Percentiles rank a stretch among this genome's conserved stretches.
phyloP scores from a whole-genome alignment of 2,329 filamentous ascomycete genomes.

The Ophiocordyceps camponoti-leonardi region DNA sequence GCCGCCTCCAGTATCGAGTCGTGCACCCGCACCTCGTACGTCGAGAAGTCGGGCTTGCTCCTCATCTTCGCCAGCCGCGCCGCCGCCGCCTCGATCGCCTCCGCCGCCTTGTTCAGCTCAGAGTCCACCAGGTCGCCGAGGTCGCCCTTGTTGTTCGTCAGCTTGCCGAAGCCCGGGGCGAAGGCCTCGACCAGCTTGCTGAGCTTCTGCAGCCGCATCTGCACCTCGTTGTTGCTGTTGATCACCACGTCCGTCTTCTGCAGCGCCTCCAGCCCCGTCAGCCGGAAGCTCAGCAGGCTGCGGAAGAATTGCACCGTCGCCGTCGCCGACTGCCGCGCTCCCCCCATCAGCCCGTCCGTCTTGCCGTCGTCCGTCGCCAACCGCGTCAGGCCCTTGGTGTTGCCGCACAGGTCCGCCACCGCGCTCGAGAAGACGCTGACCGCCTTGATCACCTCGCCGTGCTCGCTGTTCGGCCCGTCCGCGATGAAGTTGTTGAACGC shows the following conservation, averaged over 20 bases:
- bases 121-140: slow-evolving; percentile 83
- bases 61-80: slow-evolving; percentile 78
- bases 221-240: slow-evolving; percentile 91
- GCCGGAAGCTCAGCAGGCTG: slow-evolving; percentile 77
- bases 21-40: slow-evolving; percentile 91
- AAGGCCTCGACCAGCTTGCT: slow-evolving; percentile 89
- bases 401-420: slow-evolving; percentile 84
- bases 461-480: slow-evolving; percentile 79
- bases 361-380: slow-evolving; percentile 95
- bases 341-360: slow-evolving; percentile 66
- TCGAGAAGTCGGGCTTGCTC: slow-evolving; percentile 94
- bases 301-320: slow-evolving; percentile 92
- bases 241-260: slow-evolving; percentile 96
- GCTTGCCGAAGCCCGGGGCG: slow-evolving; percentile 70
- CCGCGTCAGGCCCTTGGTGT: slow-evolving; percentile 85
- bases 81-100: slow-evolving; percentile 84
- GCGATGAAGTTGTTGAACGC: slow-evolving; percentile 98
- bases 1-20: slow-evolving; percentile 90
- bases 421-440: slow-evolving; percentile 82
- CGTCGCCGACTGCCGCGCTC: slow-evolving; percentile 67
- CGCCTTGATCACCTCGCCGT: slow-evolving; percentile 82
- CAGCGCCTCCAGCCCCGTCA: slow-evolving; percentile 76
- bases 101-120: slow-evolving; percentile 83
- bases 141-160: slow-evolving; percentile 65
- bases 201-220: slow-evolving; percentile 81